Evolutionary conservation across 1,139 yeast genomes (phyloP), one percentile per base, ranked within the genome.

Genomic region (Taiozyma sp.): DNA sequence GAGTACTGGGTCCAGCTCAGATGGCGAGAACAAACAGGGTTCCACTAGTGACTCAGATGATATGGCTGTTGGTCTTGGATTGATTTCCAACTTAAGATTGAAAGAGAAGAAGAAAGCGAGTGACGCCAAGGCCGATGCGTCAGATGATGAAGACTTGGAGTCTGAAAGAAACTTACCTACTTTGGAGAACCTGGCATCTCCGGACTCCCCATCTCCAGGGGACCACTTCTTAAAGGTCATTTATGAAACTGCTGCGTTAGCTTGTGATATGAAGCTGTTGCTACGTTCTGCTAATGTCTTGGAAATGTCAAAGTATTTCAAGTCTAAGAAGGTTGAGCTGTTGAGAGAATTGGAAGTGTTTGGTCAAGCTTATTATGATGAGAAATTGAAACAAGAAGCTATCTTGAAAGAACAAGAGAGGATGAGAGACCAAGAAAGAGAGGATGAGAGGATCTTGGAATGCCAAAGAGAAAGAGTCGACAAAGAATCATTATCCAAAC

Each of bases 221-320:
- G 83, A 81, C 54, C 68, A 70, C 44, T 72, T 81, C 8, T 73
- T 86, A 44, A 85, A 83, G 54, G 64, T 81, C 48, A 77, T 85
- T 42, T 79, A 79, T 59, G 88, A 85, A 57, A 70, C 79, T 2
- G 82, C 84, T 1, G 79, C 83, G 0, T 66, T 84, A 46, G 80
- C 80, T 0, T 79, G 82, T 53, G 92, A 86, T 61, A 72, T 83
- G 69, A 81, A 84, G 58, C 66, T 86, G 54, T 74, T 85, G 76
- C 66, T 84, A 46, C 72, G 91, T 53, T 79, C 87, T 2, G 70
- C 78, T 53, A 84, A 84, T 61, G 84, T 80, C n/a, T 67, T 81
- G 47, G 82, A 80, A 51, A 76, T 84, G 78, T 74, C 81, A 8
- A 69, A 70, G 43, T 69, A 73, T 12, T 68, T 81, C 50, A 67